Conservation (phyloP, 2,329 filamentous ascomycete species). For the Cercospora sesami region DNA sequence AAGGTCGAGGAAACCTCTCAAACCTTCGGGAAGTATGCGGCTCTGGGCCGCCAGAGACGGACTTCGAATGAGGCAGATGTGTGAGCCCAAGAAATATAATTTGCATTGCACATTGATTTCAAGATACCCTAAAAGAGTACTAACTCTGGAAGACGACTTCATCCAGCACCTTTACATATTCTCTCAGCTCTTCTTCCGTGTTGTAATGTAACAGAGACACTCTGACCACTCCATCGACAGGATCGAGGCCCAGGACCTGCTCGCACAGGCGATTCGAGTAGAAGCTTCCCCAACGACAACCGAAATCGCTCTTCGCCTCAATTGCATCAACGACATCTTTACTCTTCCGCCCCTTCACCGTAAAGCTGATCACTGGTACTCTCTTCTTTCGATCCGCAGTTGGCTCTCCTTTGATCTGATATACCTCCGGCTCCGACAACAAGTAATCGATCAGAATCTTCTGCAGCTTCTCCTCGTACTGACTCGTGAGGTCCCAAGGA, state of each 20-base stretch:
- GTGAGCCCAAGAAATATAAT: too few relatives aligned
- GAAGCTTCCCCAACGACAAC: constrained; percentile 67
- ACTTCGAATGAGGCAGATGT: neutral
- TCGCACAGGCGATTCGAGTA: constrained; percentile 65
- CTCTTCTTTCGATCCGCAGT: constrained; percentile 51
- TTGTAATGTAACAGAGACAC: constrained; percentile 70
- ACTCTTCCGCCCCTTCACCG: constrained; percentile 58
- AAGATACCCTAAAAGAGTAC: neutral
- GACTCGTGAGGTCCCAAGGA: constrained; percentile 54
- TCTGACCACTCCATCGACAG: constrained; percentile 63
- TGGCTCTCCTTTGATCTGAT: constrained; percentile 59
- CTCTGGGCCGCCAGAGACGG: neutral
- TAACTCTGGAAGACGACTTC: constrained; percentile 39
- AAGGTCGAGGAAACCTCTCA: neutral
- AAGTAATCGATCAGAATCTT: constrained; percentile 61
- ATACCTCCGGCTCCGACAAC: constrained; percentile 50
- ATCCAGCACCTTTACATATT: constrained; percentile 55
- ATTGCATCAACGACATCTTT: constrained; percentile 62
- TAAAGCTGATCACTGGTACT: constrained; percentile 68
- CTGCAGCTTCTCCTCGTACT: constrained; percentile 64
- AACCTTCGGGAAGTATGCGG: neutral
- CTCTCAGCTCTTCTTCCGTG: constrained; percentile 58
- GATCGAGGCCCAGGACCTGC: constrained; percentile 58
- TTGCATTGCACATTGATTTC: neutral
- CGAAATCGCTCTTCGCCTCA: constrained; percentile 60